Base-by-base conservation (phyloP, 164 flowering plant species). In the Taxillus chinensis region DNA sequence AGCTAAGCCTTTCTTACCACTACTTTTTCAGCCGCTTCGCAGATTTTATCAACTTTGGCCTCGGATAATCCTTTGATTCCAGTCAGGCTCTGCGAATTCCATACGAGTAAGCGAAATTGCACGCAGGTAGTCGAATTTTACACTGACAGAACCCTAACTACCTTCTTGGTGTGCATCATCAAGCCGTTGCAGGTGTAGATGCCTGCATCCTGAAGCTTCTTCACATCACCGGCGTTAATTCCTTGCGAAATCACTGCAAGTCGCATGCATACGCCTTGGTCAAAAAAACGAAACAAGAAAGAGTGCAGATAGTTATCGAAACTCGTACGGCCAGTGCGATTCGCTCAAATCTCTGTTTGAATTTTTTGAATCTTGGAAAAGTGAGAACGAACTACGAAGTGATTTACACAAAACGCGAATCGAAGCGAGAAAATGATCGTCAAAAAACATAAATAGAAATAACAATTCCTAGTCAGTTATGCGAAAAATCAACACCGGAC, bases 151-250 rank as follows among this genome's bases (percentile, higher is more conserved):
- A 48, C 13, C 51, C 51, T 14, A 2, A 2, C 50, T 38, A 89
- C 99, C 90, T 95, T 95, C 79, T 86, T 95, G 5, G 99, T 95
- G 63, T 89, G 97, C 99, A 95, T 95, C 99, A 95, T 89, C 77
- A 91, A 75, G 62, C 99, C 99, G 72, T 93, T 90, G 82, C 96
- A 89, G 64, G 99, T 93, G 73, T 83, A 86, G 65, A 90, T 93
- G 55, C 96, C 99, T 46, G 99, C 99, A 76, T 95, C 97, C 71
- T 95, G 99, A 59, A 95, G 92, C 82, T 95, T 95, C 82, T 91
- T 95, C 55, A 95, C 85, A 63, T 95, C 99, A 61, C 99, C 99
- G 41, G 97, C 93, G 66, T 93, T 93, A 68, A 93, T 90, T 73
- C 99, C 97, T 60, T 84, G 97, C 64, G 96, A 17, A 58, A 82